Percentiles rank a stretch among this genome's conserved stretches.
These are phyloP conservation scores for Clarireedia homoeocarpa DNA, from an alignment of 2,329 filamentous ascomycete genomes.

Conservation along the genomic window DNA sequence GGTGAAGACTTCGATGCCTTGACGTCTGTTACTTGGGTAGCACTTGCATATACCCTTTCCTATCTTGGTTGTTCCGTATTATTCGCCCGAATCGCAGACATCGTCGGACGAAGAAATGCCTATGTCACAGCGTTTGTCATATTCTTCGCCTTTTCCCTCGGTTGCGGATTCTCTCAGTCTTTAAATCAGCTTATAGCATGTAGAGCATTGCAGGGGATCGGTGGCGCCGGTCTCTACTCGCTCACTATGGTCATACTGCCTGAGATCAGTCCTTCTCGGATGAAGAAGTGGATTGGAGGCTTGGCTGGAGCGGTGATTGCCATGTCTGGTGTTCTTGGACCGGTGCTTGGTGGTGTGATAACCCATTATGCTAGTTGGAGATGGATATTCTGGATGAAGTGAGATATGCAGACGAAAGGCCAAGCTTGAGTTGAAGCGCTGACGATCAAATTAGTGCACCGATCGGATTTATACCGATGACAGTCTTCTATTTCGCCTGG, in stretches of 20 bases:
- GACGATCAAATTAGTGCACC: constrained; percentile 37
- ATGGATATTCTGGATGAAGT: constrained; percentile 10
- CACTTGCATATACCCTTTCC: constrained; percentile 41
- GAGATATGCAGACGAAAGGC: constrained; percentile 37
- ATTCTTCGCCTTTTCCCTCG: constrained; percentile 50
- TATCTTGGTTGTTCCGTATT: constrained; percentile 43
- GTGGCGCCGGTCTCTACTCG: constrained; percentile 33
- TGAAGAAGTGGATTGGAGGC: constrained; percentile 37
- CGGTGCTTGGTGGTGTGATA: constrained; percentile 20
- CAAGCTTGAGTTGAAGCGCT: neutral
- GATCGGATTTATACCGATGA: constrained; percentile 39
- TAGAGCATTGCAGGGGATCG: constrained; percentile 28
- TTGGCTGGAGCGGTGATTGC: constrained; percentile 37
- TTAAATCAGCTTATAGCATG: constrained; percentile 34
- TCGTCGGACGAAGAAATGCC: constrained; percentile 8
- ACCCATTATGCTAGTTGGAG: constrained; percentile 17
- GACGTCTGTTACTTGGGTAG: constrained; percentile 44
- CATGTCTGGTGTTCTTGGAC: constrained; percentile 19
- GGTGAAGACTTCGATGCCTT: constrained; percentile 42
- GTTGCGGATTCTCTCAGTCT: constrained; percentile 40
- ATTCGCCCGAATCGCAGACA: constrained; percentile 40
- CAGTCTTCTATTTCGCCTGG: constrained; percentile 43
- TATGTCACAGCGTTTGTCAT: constrained; percentile 35
- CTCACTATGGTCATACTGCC: constrained; percentile 30
- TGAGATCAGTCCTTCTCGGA: constrained; percentile 38